phyloP scores from a whole-genome alignment of 495 filamentous ascomycete genomes.

The Pseudevernia furfuracea region DNA sequence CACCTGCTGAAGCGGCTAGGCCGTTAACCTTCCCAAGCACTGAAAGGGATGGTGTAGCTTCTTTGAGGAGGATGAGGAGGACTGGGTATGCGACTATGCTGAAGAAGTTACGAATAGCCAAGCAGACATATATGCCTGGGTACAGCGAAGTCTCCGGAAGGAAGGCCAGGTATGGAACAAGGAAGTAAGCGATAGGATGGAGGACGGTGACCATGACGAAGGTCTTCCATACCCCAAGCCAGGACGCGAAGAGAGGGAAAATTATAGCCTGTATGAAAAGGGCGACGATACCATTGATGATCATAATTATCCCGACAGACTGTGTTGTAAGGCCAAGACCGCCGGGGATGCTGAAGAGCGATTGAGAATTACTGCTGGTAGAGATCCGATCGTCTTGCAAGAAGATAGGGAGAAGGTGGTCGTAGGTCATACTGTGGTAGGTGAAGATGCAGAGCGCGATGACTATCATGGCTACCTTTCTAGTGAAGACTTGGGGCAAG shows the following conservation, averaged over 20 bases:
- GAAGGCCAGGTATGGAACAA: slow-evolving; percentile 61
- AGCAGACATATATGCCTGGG: slow-evolving; percentile 62
- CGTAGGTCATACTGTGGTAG: slow-evolving; percentile 82
- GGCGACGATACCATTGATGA: slow-evolving; percentile 68
- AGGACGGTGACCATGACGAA: slow-evolving; percentile 65
- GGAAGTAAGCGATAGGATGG: slow-evolving; percentile 68
- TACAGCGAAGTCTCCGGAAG: slow-evolving; percentile 52
- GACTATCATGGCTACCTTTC: slow-evolving; percentile 60
- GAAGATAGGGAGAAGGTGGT: slow-evolving; percentile 78
- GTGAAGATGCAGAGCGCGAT: slow-evolving; percentile 73
- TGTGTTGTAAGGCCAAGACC: slow-evolving; percentile 67
- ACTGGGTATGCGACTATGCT: slow-evolving; percentile 72
- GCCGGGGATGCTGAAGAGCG: slow-evolving; percentile 56
- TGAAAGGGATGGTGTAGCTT: slow-evolving; percentile 60
- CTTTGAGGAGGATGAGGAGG: slow-evolving; percentile 75
- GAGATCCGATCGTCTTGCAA: slow-evolving; percentile 57
- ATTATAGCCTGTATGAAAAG: slow-evolving; percentile 70
- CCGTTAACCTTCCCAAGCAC: slow-evolving; percentile 75
- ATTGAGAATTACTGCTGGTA: slow-evolving; percentile 26
- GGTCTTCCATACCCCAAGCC: slow-evolving; percentile 64
- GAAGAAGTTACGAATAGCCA: slow-evolving; percentile 65
- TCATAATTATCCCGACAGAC: slow-evolving; percentile 71
- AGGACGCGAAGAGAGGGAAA: slow-evolving; percentile 63
- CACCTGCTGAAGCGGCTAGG: slow-evolving; percentile 69
- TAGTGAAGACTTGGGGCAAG: slow-evolving; percentile 49